These are phyloP conservation scores for Monosporozyma solicola DNA, from an alignment of 805 yeast genomes.

Conservation along the genomic window DNA sequence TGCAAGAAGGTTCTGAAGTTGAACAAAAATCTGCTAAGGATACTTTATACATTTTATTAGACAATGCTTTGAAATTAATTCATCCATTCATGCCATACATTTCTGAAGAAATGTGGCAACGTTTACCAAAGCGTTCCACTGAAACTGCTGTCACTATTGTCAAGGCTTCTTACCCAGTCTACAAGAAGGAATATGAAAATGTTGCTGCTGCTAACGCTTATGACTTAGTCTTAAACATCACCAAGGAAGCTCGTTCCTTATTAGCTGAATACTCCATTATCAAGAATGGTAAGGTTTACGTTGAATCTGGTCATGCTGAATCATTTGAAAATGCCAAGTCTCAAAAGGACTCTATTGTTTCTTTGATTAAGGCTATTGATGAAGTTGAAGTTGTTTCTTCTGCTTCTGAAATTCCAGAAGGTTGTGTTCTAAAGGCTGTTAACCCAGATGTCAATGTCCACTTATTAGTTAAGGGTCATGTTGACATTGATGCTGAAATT, in stretches of 20 bases:
- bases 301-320: conserved; percentile 51
- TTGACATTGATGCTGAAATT: conserved; percentile 88
- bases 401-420: conserved; percentile 62
- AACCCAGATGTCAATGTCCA: conserved; percentile 78
- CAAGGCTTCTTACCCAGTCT: conserved; percentile 71
- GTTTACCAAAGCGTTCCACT: conserved; percentile 77
- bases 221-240: conserved; percentile 74
- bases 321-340: conserved; percentile 45
- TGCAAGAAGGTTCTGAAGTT: conserved; percentile 78
- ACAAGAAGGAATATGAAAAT: conserved; percentile 51
- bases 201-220: conserved; percentile 62
- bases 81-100: conserved; percentile 98
- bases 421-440: conserved; percentile 81
- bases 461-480: conserved; percentile 86
- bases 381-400: conserved; percentile 54
- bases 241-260: conserved; percentile 86
- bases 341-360: conserved; percentile 80
- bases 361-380: conserved; percentile 86
- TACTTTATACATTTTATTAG: conserved; percentile 87
- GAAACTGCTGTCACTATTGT: conserved; percentile 66
- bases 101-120: conserved; percentile 98
- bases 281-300: conserved; percentile 78
- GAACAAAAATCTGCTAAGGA: conserved; percentile 89
- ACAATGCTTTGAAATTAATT: conserved; percentile 80
- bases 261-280: conserved; percentile 82